Base-by-base conservation (phyloP, 805 yeast genomes). In the Yarrowia porcina region DNA sequence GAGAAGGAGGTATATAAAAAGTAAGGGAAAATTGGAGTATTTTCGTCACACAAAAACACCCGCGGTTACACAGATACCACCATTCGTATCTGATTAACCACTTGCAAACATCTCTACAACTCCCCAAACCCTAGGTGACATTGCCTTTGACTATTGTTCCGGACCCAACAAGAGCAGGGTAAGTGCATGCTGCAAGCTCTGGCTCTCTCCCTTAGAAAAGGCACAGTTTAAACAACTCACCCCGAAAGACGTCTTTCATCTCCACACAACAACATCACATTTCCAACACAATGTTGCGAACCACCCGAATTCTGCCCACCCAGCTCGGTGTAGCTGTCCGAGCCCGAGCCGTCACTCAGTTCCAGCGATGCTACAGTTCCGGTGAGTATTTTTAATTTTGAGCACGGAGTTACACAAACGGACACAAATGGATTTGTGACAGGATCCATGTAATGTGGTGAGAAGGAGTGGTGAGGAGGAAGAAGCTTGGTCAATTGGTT, bases 141-240 rank as follows among this genome's bases (percentile, higher is more conserved):
- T 36, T 36, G 41, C 41, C 38, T 36, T 21, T 9, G 28, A 20
- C 36, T 45, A 52, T 52, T 52, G 44, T 52, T 52, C 59, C 59
- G 59, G 44, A 18, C 59, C 59, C 59, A 52, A 52, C 59, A 52
- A 36, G 41, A 49, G n/a, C 33, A 35, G 59, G 59, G 59, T 52
- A 52, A 52, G 57, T 52, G 5, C 28, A 2, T n/a, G 18, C 49
- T 44, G 54, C 54, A 30, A 47, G 57, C n/a, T 21, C 30, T 17
- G n/a, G 17, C 13, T 17, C 36, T 32, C 18, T n/a, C 17, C 13
- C 2, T 3, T n/a, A n/a, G n/a, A n/a, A n/a, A n/a, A 11, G 18
- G 2, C 44, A 8, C n/a, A 27, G 42, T 52, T 52, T 35, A 52
- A 52, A 52, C 59, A 35, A 52, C 44, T 52, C 59, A 36, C 44